Conservation (phyloP, 306 rosid genomes). For the Oxytropis ochrocephala region DNA sequence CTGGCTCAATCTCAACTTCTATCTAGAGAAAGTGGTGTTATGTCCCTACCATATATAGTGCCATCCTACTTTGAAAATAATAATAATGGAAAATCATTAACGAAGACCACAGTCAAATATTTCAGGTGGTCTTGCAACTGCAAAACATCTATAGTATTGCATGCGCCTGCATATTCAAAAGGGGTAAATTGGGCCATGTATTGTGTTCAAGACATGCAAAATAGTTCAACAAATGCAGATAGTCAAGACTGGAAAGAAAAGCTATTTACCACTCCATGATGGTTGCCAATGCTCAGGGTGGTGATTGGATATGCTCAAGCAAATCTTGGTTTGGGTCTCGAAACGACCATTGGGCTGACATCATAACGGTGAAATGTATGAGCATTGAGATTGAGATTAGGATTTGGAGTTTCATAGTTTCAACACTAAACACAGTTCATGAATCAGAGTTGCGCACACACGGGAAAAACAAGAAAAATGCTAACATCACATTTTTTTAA, state of each 20-base stretch:
- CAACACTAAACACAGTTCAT: neutral
- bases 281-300: constrained; percentile 98
- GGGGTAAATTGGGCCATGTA: neutral
- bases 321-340: constrained; percentile 79
- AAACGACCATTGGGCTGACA: constrained; percentile 82
- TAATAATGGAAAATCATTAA: neutral
- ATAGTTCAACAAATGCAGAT: neutral
- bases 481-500: too few species aligned
- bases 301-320: constrained; percentile 83
- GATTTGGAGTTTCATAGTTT: neutral
- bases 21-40: neutral
- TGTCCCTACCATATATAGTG: neutral
- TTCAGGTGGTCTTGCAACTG: neutral
- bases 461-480: too few species aligned
- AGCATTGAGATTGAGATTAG: constrained; percentile 6
- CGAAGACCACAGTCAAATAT: neutral
- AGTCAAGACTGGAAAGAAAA: neutral
- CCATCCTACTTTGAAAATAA: neutral
- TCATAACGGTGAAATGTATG: constrained; percentile 2
- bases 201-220: neutral
- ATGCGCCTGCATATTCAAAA: neutral
- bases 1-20: neutral
- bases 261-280: constrained; percentile 69
- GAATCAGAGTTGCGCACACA: neutral
- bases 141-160: neutral